A percentile compares a stretch with the other conserved stretches of the same genome.
phyloP scores from a whole-genome alignment of 164 flowering plant genomes.

The Magnolia kwangsiensis region DNA sequence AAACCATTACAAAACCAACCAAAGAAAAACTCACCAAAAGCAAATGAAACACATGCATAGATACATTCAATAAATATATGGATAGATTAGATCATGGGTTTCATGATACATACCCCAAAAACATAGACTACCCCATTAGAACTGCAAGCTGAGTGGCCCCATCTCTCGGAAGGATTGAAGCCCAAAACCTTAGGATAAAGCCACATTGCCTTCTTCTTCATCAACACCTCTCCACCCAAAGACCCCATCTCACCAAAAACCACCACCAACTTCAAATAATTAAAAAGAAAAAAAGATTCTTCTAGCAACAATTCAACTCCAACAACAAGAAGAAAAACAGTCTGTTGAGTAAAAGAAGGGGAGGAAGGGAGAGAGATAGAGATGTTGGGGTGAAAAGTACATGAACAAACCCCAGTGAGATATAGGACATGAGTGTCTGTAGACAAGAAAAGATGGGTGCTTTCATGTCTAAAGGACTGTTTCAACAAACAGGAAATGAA shows the following conservation, averaged over 20 bases:
- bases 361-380: conserved; percentile 1
- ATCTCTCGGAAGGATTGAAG: conserved; percentile 78
- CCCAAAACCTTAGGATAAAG: conserved; percentile 76
- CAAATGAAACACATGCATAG: background rate
- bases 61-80: background rate
- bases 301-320: conserved; percentile 6
- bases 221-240: conserved; percentile 34
- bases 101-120: conserved; percentile 64
- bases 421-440: conserved; percentile 63
- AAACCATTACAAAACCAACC: too few species aligned
- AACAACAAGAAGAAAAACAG: background rate
- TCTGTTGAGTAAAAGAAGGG: conserved; percentile 13
- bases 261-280: conserved; percentile 3
- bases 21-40: background rate
- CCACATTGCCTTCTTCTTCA: conserved; percentile 88
- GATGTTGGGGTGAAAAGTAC: conserved; percentile 38
- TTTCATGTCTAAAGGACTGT: conserved; percentile 80
- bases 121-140: conserved; percentile 63
- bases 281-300: conserved; percentile 1
- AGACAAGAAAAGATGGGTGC: conserved; percentile 98
- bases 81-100: background rate
- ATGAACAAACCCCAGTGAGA: conserved; percentile 55
- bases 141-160: conserved; percentile 93
- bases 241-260: conserved; percentile 18
- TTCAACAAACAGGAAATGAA: conserved; percentile 55